Percentiles rank a stretch among this genome's conserved stretches.
Conservation (phyloP, 179 eudicot species). For the Carnegiea gigantea region DNA sequence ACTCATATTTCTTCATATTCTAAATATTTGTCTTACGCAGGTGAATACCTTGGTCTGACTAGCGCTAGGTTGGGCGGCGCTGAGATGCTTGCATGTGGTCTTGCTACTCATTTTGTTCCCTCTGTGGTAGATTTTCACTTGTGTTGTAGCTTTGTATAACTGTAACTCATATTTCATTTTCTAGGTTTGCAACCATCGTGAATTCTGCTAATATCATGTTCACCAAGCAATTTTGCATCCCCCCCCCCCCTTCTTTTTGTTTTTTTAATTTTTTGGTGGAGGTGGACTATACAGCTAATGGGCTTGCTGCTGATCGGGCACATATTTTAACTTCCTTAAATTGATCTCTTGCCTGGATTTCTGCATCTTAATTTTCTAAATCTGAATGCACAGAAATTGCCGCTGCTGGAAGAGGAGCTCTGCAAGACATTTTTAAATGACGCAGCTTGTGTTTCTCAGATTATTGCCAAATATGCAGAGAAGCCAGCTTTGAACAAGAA, state of each 20-base stretch:
- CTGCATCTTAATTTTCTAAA: neutral
- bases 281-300: too few species aligned
- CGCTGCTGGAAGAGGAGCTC: constrained; percentile 55
- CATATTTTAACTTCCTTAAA: too few species aligned
- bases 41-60: neutral
- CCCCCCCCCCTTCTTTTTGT: too few species aligned
- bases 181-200: too few species aligned
- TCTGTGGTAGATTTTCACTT: neutral
- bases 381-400: constrained; percentile 47
- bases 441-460: constrained; percentile 35
- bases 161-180: too few species aligned
- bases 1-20: too few species aligned
- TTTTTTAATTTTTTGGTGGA: too few species aligned
- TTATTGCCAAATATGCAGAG: constrained; percentile 43
- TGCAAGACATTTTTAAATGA: constrained; percentile 38
- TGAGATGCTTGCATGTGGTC: constrained; percentile 96
- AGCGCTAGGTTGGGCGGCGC: constrained; percentile 58
- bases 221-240: neutral
- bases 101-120: constrained; percentile 82
- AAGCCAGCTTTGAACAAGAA: constrained; percentile 59
- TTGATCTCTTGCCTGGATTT: too few species aligned
- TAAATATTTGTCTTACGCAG: neutral
- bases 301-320: too few species aligned
- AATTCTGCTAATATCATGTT: too few species aligned
- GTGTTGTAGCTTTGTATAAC: too few species aligned